Evolutionary conservation across 179 eudicot species (phyloP).

Genomic region (Beta macrorhiza): DNA sequence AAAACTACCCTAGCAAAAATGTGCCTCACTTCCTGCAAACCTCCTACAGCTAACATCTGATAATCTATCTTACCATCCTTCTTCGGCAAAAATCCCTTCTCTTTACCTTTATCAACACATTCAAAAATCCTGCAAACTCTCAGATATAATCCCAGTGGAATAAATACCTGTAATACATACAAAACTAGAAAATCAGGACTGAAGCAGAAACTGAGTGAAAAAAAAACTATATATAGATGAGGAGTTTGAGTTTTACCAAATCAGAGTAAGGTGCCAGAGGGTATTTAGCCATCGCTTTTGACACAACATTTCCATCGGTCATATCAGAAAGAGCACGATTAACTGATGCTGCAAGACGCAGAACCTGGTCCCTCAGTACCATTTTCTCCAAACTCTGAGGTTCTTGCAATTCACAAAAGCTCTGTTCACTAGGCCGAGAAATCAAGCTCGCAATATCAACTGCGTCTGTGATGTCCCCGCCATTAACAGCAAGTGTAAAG

Average conservation of each 20-base stretch:
- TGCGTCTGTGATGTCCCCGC: conserved; percentile 79
- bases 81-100: conserved; percentile 47
- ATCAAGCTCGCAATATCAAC: conserved; percentile 51
- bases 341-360: conserved; percentile 52
- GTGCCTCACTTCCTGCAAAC: conserved; percentile 55
- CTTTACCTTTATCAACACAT: conserved; percentile 52
- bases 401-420: conserved; percentile 57
- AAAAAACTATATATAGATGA: background rate
- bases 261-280: conserved; percentile 78
- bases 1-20: conserved; percentile 71
- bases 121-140: conserved; percentile 50
- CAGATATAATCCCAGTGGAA: conserved; percentile 49
- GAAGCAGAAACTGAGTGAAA: background rate
- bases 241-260: conserved; percentile 45
- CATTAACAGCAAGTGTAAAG: conserved; percentile 72
- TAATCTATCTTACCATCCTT: conserved; percentile 60
- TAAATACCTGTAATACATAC: conserved; percentile 57
- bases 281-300: conserved; percentile 68
- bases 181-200: conserved; percentile 1
- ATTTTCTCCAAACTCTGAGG: conserved; percentile 31
- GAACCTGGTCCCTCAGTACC: conserved; percentile 44
- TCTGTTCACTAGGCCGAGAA: conserved; percentile 44
- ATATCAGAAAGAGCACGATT: conserved; percentile 45
- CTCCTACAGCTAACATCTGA: conserved; percentile 52
- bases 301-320: conserved; percentile 66